Conservation (phyloP, 2,329 filamentous ascomycete genomes). For the Colletotrichum horii region DNA sequence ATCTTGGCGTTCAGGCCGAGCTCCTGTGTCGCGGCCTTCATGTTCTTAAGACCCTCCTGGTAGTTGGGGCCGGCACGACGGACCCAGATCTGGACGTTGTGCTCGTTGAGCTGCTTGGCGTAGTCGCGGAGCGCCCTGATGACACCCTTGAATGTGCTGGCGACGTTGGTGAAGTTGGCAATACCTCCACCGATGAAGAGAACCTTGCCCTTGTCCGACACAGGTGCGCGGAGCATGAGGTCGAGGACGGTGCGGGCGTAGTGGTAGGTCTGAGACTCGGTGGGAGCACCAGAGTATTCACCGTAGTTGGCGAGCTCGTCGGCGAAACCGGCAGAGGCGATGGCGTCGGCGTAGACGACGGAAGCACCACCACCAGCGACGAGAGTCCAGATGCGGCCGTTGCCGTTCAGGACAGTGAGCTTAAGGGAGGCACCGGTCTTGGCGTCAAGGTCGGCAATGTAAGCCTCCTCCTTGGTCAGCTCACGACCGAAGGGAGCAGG, state of each 20-base stretch:
- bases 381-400: conserved; percentile 95
- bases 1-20: conserved; percentile 77
- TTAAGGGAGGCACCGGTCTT: conserved; percentile 99
- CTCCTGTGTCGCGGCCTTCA: conserved; percentile 95
- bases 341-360: conserved; percentile 98
- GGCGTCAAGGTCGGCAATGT: conserved; percentile 97
- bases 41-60: conserved; percentile 99
- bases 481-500: conserved; percentile 98
- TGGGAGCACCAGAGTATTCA: conserved; percentile 98
- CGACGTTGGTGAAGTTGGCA: conserved; percentile 99
- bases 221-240: conserved; percentile 92
- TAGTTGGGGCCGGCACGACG: conserved; percentile 92
- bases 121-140: conserved; percentile 95
- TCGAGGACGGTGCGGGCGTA: conserved; percentile 97
- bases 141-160: conserved; percentile 99
- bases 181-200: conserved; percentile 99
- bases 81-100: conserved; percentile 99
- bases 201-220: conserved; percentile 90
- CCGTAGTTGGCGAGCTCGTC: conserved; percentile 99
- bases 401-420: conserved; percentile 91
- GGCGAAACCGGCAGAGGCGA: conserved; percentile 93
- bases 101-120: conserved; percentile 83
- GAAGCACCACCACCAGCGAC: conserved; percentile 99
- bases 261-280: conserved; percentile 98
- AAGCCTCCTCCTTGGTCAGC: conserved; percentile 97